Base-by-base conservation (phyloP, 495 filamentous ascomycete species). In the Extremus antarcticus region DNA sequence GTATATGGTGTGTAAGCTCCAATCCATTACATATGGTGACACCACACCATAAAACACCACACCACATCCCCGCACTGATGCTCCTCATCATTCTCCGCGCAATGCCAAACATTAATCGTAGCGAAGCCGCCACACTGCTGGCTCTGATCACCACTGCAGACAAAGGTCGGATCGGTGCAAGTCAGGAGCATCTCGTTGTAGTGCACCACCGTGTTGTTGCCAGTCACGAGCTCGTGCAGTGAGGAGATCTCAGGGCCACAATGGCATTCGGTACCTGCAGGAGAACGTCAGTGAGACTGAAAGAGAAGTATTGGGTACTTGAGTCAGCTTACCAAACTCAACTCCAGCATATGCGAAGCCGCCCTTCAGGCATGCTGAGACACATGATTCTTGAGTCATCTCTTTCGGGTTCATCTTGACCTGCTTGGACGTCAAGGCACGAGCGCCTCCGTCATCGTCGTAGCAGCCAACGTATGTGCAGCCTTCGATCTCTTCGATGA, bases 71-170 rank as follows among this genome's bases (percentile, higher is more conserved):
- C n/a, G n/a, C n/a, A n/a, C 7, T 35, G 29, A 4, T 35, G 7
- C 4, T 35, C 29, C 29, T 35, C 13, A 13, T 35, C 29, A 4
- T 7, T 35, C 4, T 13, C 13, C 29, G 29, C 7, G 29, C 29
- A 35, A 35, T 35, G 29, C 7, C 40, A 52, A 17, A 52, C 40
- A 32, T 40, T 40, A 10, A 52, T 52, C 13, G 50, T 52, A 11
- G 11, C 25, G 19, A 52, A 52, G 9, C 50, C 50, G 24, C 50
- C 50, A 16, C 50, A 52, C 41, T 52, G 50, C 24, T 52, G 32
- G n/a, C 35, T 40, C 15, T 32, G 25, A 16, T 52, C 41, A 2
- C 50, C 50, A 21, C 25, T 40, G 22, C 50, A 52, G 19, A 32
- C 32, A 17, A 38, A 52, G 3, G 24, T 52, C 24, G 29, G 50